These are phyloP conservation scores for Aspergillus udagawae DNA, from an alignment of 2,329 filamentous ascomycete genomes.

Conservation along the genomic window DNA sequence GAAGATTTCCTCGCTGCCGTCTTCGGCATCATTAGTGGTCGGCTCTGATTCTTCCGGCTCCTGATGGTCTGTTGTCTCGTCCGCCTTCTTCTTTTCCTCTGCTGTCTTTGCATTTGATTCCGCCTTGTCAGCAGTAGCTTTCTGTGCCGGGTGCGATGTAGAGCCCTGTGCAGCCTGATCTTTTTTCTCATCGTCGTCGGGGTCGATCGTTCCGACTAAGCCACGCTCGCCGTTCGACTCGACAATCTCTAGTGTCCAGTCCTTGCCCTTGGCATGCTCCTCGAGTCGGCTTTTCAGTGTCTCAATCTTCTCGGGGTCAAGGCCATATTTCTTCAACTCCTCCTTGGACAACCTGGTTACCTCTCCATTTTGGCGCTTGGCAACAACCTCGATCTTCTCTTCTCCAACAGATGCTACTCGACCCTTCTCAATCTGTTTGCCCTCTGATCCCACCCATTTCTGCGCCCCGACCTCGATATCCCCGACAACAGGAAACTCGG, in stretches of 20 bases:
- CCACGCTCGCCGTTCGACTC: conserved; percentile 64
- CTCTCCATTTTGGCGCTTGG: conserved; percentile 58
- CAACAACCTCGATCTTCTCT: conserved; percentile 47
- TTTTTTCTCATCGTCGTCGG: conserved; percentile 50
- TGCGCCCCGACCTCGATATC: conserved; percentile 58
- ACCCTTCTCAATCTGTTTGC: conserved; percentile 54
- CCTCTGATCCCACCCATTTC: conserved; percentile 52
- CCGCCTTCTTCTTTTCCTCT: conserved; percentile 8
- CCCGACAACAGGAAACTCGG: conserved; percentile 47
- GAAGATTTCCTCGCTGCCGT: conserved; percentile 37
- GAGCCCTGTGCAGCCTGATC: conserved; percentile 8
- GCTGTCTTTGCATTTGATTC: conserved; percentile 4
- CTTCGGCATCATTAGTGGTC: conserved; percentile 11
- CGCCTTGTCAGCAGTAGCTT: background rate
- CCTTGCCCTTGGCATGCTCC: conserved; percentile 63
- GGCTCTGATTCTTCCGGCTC: conserved; percentile 1
- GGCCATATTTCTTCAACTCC: conserved; percentile 64
- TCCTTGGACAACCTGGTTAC: conserved; percentile 59
- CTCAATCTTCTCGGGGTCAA: conserved; percentile 65
- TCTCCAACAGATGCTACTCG: conserved; percentile 53
- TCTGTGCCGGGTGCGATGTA: conserved; percentile 5
- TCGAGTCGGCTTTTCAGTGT: conserved; percentile 65
- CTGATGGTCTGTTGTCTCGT: conserved; percentile 6
- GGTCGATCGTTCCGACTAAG: conserved; percentile 66
- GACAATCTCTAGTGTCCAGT: conserved; percentile 78